Conservation (phyloP, 2,329 filamentous ascomycete species). For the Xylariaceae sp. region DNA sequence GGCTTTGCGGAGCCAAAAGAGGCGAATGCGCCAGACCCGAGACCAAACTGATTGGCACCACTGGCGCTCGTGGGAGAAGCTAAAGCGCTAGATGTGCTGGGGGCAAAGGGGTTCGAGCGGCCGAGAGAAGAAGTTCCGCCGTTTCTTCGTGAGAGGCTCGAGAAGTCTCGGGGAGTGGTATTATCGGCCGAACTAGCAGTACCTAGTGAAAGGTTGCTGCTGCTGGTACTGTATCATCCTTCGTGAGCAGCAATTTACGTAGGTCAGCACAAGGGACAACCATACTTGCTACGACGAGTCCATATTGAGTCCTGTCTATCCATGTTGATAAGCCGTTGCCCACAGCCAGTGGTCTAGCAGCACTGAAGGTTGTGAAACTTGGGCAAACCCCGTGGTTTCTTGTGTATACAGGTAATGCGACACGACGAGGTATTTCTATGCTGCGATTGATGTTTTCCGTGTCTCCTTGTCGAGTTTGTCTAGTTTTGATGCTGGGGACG, state of each 20-base stretch:
- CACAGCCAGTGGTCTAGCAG: constrained; percentile 16
- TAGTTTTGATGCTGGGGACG: neutral
- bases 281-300: constrained; percentile 81
- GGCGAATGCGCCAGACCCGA: constrained; percentile 93
- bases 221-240: constrained; percentile 44
- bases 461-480: neutral
- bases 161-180: constrained; percentile 41
- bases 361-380: constrained; percentile 9
- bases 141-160: constrained; percentile 56
- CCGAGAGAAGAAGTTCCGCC: constrained; percentile 68
- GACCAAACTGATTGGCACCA: constrained; percentile 70
- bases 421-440: constrained; percentile 6
- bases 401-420: constrained; percentile 12
- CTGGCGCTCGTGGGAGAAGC: constrained; percentile 73
- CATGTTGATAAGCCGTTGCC: constrained; percentile 39
- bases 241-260: constrained; percentile 5
- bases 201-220: constrained; percentile 86
- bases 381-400: constrained; percentile 16
- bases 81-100: constrained; percentile 66
- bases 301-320: constrained; percentile 57
- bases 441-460: neutral
- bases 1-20: constrained; percentile 89
- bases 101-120: constrained; percentile 72
- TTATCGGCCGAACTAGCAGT: constrained; percentile 54
- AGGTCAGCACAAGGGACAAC: constrained; percentile 19